phyloP scores from a whole-genome alignment of 768 basidiomycete genomes.

The Phylloporus sp. region DNA sequence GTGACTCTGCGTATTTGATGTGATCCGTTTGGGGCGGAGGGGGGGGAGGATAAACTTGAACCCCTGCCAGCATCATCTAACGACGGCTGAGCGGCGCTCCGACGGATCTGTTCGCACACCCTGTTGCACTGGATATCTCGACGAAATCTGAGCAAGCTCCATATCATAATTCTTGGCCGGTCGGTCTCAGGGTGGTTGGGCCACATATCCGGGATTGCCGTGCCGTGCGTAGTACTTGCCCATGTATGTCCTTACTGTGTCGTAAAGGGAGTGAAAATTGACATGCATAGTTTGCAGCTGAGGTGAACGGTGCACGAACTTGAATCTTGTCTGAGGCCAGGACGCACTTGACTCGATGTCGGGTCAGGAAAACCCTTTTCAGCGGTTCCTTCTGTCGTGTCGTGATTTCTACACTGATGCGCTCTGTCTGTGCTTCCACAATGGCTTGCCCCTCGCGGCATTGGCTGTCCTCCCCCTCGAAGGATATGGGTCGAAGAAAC shows the following conservation, averaged over 20 bases:
- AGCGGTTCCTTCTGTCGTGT: conserved; percentile 49
- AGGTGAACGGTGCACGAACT: conserved; percentile 1
- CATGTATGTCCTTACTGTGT: conserved; percentile 53
- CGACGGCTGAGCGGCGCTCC: background rate
- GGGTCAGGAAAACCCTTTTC: conserved; percentile 46
- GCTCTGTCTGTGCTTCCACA: background rate
- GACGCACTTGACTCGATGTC: conserved; percentile 53
- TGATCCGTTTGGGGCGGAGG: conserved; percentile 60
- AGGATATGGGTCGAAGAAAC: conserved; percentile 3
- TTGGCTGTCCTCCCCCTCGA: conserved; percentile 1
- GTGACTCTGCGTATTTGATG: conserved; percentile 51
- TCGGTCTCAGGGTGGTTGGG: conserved; percentile 54
- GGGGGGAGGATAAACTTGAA: no score
- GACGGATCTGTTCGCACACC: conserved; percentile 31
- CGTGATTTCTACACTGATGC: background rate
- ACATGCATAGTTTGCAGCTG: conserved; percentile 30
- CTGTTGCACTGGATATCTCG: conserved; percentile 63
- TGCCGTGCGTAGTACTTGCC: conserved; percentile 51
- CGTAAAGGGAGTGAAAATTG: conserved; percentile 68
- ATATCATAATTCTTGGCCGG: conserved; percentile 54
- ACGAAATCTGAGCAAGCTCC: conserved; percentile 52
- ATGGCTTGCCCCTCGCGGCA: conserved; percentile 8
- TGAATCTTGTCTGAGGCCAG: background rate
- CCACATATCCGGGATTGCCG: conserved; percentile 52
- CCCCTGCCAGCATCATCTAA: conserved; percentile 2